These are phyloP conservation scores for Mycosarcoma mackinlayi DNA, from an alignment of 1,284 basidiomycete genomes.

Conservation along the genomic window DNA sequence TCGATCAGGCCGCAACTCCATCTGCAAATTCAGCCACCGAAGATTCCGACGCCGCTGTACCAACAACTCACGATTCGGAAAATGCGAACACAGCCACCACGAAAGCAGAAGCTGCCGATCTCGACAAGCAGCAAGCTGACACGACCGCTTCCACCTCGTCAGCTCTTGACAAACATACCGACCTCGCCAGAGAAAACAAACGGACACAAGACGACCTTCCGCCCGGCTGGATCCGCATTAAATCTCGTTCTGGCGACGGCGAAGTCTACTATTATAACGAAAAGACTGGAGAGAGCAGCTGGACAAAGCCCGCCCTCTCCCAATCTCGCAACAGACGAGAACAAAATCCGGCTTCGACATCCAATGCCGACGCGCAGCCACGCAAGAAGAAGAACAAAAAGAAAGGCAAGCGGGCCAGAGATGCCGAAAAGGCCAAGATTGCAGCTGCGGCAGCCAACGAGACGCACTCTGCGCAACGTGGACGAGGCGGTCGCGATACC, in stretches of 20 bases:
- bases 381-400: slow-evolving; percentile 26
- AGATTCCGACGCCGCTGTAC: no score
- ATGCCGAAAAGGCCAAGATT: slow-evolving; percentile 15
- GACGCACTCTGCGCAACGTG: slow-evolving; percentile 5
- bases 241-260: slow-evolving; percentile 30
- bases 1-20: no score
- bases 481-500: slow-evolving; percentile 1
- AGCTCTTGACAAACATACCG: not conserved
- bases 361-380: not conserved
- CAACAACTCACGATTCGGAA: no score
- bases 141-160: slow-evolving; percentile 1
- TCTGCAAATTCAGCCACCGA: no score
- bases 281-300: slow-evolving; percentile 37
- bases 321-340: slow-evolving; percentile 4
- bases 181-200: not conserved
- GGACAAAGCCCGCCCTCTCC: slow-evolving; percentile 18
- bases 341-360: not conserved
- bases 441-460: slow-evolving; percentile 12
- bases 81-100: no score
- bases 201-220: slow-evolving; percentile 5
- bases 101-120: not conserved
- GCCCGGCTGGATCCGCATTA: slow-evolving; percentile 32
- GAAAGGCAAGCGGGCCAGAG: slow-evolving; percentile 22
- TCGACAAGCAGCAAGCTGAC: not conserved
- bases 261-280: slow-evolving; percentile 52